Evolutionary conservation across 805 yeast species (phyloP), one percentile per base, ranked within the genome.

Genomic region (Metschnikowia lachancei): DNA sequence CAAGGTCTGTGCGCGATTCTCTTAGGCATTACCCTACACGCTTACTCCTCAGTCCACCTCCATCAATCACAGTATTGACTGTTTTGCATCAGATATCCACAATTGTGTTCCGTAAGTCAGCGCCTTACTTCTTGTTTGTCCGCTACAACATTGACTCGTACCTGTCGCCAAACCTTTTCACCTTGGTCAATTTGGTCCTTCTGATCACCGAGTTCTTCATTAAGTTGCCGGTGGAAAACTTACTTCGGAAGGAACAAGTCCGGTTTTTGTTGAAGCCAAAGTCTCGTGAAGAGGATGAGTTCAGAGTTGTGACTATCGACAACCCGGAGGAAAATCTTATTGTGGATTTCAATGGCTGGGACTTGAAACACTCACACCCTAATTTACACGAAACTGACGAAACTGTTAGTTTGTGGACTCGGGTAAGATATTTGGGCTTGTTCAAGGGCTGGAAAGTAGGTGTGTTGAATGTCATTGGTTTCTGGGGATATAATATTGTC

Each of bases 391-490:
- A 39, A 9, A 45, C 29, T 7, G n/a, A 33, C 4, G 28, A 26
- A n/a, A 55, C 75, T 74, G 41, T 76, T 2, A 58, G 81, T 22
- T 43, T 80, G 78, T 52, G 74, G 53, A 76, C 76, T 35, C 56
- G 61, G 18, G 42, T 66, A 14, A 55, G 55, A 31, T 49, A 51
- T 19, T 49, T 66, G 29, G 73, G 73, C 1, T 62, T 72, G 44
- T 91, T 87, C 75, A 78, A 92, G 55, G 99, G 98, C 31, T 92
- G 98, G 98, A 79, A 88, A 62, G 82, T 89, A 35, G 95, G 95
- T 24, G 72, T 87, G 10, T 64, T 89, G 47, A 88, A 92, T 50
- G 78, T 87, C 3, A 64, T 87, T 40, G 94, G 96, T 10, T 83
- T 84, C 42, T 92, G 95, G 85, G 91, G 96, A 1, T 75, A 86